Conservation (phyloP, 148 eudicot genomes). For the Suaeda aralocaspica region DNA sequence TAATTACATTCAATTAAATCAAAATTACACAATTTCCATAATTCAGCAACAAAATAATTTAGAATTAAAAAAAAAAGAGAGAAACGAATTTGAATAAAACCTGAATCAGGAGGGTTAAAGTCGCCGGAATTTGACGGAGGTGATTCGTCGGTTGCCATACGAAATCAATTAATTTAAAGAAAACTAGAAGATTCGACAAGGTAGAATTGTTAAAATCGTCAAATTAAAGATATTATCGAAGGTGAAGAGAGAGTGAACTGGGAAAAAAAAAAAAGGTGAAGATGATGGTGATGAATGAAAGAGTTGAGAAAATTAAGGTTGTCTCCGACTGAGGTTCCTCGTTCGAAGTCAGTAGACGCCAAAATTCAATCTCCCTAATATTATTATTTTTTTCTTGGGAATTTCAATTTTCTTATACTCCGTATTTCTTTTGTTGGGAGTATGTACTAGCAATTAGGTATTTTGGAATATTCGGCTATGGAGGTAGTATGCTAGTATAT, state of each 20-base stretch:
- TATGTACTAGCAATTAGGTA: no score
- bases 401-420: neutral
- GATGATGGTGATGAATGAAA: neutral
- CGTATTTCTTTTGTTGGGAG: no score
- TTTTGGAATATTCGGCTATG: no score
- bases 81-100: neutral
- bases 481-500: no score
- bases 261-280: conserved; percentile 4
- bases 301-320: conserved; percentile 3
- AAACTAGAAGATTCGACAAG: neutral
- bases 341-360: conserved; percentile 15
- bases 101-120: conserved; percentile 12
- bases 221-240: neutral
- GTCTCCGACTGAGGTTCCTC: conserved; percentile 5
- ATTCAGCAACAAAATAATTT: neutral
- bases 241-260: neutral
- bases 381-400: neutral
- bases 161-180: neutral
- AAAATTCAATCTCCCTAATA: conserved; percentile 10
- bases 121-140: conserved; percentile 10
- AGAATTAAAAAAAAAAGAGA: neutral
- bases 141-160: conserved; percentile 24
- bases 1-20: neutral
- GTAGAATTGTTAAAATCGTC: neutral
- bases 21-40: neutral